These are phyloP conservation scores for Naganishia vishniacii DNA, from an alignment of 768 basidiomycete species.

Conservation along the genomic window DNA sequence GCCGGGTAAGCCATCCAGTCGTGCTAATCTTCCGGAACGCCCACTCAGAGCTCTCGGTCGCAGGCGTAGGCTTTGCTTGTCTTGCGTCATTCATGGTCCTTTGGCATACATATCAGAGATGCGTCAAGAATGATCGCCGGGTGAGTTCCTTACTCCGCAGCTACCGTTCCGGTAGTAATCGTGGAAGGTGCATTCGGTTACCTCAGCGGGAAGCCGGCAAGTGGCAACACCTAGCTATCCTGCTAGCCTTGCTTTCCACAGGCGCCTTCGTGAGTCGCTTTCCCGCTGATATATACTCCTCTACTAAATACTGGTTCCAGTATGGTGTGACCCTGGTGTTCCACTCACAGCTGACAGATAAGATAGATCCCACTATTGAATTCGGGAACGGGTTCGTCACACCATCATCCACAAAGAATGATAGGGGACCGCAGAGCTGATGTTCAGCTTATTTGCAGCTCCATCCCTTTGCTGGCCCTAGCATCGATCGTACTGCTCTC, in stretches of 20 bases:
- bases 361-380: not conserved
- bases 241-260: conserved; percentile 5
- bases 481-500: not conserved
- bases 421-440: no score
- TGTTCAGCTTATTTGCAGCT: not conserved
- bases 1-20: not conserved
- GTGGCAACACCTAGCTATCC: not conserved
- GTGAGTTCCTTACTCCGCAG: not conserved
- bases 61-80: not conserved
- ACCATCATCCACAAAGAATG: no score
- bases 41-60: not conserved
- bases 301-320: not conserved
- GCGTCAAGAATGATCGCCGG: conserved; percentile 7
- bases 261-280: conserved; percentile 12
- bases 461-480: conserved; percentile 4
- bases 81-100: conserved; percentile 1
- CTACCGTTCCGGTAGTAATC: not conserved
- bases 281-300: not conserved
- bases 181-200: no score
- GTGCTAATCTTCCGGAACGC: not conserved
- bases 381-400: not conserved
- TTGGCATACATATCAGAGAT: conserved; percentile 3
- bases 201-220: not conserved
- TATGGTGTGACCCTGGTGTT: not conserved
- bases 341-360: not conserved